Evolutionary conservation across 495 filamentous ascomycete species (phyloP).

Genomic region (Penicillium cataractarum): DNA sequence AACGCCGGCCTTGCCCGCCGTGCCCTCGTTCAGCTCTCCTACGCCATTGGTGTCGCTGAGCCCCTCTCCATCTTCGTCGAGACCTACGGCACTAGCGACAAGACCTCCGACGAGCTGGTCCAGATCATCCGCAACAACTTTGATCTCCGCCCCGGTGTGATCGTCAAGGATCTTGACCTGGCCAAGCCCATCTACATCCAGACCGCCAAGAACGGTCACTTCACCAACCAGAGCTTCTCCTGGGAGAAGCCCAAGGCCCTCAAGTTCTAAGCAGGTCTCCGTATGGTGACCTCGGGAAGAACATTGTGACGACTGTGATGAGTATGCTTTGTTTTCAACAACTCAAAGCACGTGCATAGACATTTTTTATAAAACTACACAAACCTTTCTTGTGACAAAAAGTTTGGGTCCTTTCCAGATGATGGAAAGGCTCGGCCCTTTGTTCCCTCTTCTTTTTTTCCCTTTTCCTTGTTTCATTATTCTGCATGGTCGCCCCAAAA

Average conservation of each 20-base stretch:
- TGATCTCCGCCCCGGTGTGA: slow-evolving; percentile 95
- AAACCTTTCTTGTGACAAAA: slow-evolving; percentile 19
- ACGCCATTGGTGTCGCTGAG: slow-evolving; percentile 98
- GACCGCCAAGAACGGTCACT: slow-evolving; percentile 99
- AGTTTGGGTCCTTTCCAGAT: slow-evolving; percentile 21
- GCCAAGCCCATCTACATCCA: slow-evolving; percentile 95
- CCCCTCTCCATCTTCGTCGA: slow-evolving; percentile 82
- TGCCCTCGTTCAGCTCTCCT: slow-evolving; percentile 94
- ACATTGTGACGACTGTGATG: slow-evolving; percentile 56
- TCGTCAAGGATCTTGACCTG: slow-evolving; percentile 95
- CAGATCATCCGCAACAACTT: slow-evolving; percentile 94
- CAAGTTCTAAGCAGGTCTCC: slow-evolving; percentile 66
- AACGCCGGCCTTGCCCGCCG: slow-evolving; percentile 85
- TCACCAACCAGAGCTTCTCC: slow-evolving; percentile 95
- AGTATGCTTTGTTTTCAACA: slow-evolving; percentile 65
- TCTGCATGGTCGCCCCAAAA: slow-evolving; percentile 46
- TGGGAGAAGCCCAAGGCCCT: slow-evolving; percentile 99
- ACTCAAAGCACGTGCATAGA: slow-evolving; percentile 59
- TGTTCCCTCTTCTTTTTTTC: slow-evolving; percentile 31
- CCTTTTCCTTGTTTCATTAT: slow-evolving; percentile 42
- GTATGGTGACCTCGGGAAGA: slow-evolving; percentile 25
- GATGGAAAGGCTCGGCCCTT: slow-evolving; percentile 19
- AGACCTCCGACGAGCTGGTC: slow-evolving; percentile 88
- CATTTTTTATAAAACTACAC: slow-evolving; percentile 30
- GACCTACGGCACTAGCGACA: slow-evolving; percentile 67